Evolutionary conservation across 768 basidiomycete species (phyloP).

Genomic region (Trametes elegans): DNA sequence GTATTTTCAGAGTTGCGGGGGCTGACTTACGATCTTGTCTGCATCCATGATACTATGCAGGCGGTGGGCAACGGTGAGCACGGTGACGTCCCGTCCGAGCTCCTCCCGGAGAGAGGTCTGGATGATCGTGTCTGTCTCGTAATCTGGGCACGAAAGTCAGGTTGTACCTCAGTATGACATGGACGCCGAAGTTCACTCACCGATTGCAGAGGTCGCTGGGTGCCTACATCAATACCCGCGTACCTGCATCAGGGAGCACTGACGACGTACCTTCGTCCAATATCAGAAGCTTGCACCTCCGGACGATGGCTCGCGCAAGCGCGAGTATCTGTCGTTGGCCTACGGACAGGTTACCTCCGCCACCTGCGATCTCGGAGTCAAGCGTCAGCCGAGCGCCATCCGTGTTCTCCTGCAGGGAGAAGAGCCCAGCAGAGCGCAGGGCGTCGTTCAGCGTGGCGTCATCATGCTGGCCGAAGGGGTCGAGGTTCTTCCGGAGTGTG

Average conservation of each 20-base stretch:
- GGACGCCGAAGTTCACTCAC: constrained; percentile 18
- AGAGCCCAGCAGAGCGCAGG: constrained; percentile 46
- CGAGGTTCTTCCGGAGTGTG: constrained; percentile 56
- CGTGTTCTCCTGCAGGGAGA: constrained; percentile 37
- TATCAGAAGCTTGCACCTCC: constrained; percentile 55
- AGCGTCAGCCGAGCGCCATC: constrained; percentile 40
- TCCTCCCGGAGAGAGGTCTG: constrained; percentile 53
- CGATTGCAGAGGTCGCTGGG: constrained; percentile 46
- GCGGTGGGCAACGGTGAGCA: constrained; percentile 61
- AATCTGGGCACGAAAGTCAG: constrained; percentile 37
- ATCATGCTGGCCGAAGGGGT: constrained; percentile 55
- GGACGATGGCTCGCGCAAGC: constrained; percentile 55
- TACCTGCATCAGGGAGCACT: no score
- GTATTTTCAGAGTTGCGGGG: no score
- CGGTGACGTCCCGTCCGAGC: constrained; percentile 42
- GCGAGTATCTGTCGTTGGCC: constrained; percentile 62
- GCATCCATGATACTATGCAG: constrained; percentile 59
- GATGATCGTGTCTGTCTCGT: constrained; percentile 55
- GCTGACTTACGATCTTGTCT: constrained; percentile 48
- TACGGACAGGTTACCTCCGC: constrained; percentile 49
- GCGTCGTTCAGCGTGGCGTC: constrained; percentile 51
- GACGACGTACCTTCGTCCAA: constrained; percentile 46
- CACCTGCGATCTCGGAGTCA: constrained; percentile 43
- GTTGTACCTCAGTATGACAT: no score
- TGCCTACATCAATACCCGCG: no score